These are phyloP conservation scores for Chlorencoelia australis DNA, from an alignment of 2,329 filamentous ascomycete genomes.

Conservation along the genomic window DNA sequence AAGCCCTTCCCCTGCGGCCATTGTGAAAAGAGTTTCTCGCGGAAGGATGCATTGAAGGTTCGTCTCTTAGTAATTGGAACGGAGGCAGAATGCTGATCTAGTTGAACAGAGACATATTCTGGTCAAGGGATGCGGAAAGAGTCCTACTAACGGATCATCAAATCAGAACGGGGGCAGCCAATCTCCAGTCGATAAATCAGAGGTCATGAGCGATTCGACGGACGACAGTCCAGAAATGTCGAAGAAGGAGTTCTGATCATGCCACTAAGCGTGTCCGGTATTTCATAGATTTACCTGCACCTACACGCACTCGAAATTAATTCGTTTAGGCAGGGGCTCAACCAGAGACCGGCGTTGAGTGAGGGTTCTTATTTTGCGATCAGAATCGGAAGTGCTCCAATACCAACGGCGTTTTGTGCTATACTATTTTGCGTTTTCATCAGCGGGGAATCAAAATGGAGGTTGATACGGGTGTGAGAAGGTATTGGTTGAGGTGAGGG, in stretches of 20 bases:
- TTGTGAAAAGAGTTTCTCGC: slow-evolving; percentile 93
- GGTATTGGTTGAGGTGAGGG: too few relatives aligned
- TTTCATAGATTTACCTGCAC: too few relatives aligned
- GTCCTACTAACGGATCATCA: slow-evolving; percentile 8
- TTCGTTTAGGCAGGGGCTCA: too few relatives aligned
- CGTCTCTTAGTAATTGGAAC: slow-evolving; percentile 26
- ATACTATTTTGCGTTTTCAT: too few relatives aligned
- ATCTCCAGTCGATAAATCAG: slow-evolving; percentile 23
- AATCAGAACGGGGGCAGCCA: slow-evolving; percentile 19
- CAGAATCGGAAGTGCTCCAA: too few relatives aligned
- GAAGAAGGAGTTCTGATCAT: slow-evolving; percentile 19
- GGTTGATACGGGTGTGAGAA: too few relatives aligned
- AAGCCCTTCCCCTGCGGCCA: slow-evolving; percentile 89
- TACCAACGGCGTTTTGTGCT: too few relatives aligned
- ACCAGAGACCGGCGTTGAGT: too few relatives aligned
- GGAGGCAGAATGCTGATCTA: slow-evolving; percentile 18
- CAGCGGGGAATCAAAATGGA: too few relatives aligned
- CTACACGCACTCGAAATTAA: too few relatives aligned
- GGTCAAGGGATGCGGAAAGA: slow-evolving; percentile 56
- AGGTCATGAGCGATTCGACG: slow-evolving; percentile 24
- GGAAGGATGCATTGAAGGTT: slow-evolving; percentile 96
- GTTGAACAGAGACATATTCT: slow-evolving; percentile 50
- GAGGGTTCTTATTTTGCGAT: too few relatives aligned
- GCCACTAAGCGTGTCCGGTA: too few relatives aligned
- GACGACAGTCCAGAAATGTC: slow-evolving; percentile 19